Evolutionary conservation across 2,329 filamentous ascomycete genomes (phyloP).

Genomic region (Graphilbum ipis-grandicollis): DNA sequence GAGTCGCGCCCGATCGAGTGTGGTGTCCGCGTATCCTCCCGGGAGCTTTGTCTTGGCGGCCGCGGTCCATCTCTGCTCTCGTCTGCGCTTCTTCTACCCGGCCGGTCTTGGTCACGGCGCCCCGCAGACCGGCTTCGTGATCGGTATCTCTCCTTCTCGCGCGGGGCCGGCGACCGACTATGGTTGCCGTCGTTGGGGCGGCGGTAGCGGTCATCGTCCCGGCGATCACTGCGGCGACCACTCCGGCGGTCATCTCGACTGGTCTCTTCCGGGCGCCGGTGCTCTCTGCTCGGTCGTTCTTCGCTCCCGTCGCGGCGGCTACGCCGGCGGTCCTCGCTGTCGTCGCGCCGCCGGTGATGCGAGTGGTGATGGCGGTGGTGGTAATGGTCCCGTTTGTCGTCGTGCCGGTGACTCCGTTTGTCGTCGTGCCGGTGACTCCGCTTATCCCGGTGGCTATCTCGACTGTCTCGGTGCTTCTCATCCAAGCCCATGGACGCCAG

Average conservation of each 20-base stretch:
- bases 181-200: not conserved
- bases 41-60: not conserved
- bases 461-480: conserved; percentile 10
- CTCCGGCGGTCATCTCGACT: too few species aligned
- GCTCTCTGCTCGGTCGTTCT: not conserved
- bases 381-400: conserved; percentile 23
- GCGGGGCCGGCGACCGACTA: not conserved
- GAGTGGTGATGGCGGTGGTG: conserved; percentile 15
- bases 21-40: too few species aligned
- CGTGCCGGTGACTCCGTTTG: conserved; percentile 13
- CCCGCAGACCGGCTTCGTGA: not conserved
- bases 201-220: not conserved
- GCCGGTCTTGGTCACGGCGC: not conserved
- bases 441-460: conserved; percentile 19
- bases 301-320: not conserved
- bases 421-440: conserved; percentile 11
- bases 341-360: not conserved
- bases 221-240: too few species aligned
- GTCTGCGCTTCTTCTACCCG: too few species aligned
- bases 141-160: not conserved
- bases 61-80: not conserved
- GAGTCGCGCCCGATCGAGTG: not conserved
- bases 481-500: conserved; percentile 43
- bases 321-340: not conserved
- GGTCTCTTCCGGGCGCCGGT: not conserved